Evolutionary conservation across 805 yeast genomes (phyloP), one percentile per base, ranked within the genome.

Genomic region (Suhomyces vadensis): DNA sequence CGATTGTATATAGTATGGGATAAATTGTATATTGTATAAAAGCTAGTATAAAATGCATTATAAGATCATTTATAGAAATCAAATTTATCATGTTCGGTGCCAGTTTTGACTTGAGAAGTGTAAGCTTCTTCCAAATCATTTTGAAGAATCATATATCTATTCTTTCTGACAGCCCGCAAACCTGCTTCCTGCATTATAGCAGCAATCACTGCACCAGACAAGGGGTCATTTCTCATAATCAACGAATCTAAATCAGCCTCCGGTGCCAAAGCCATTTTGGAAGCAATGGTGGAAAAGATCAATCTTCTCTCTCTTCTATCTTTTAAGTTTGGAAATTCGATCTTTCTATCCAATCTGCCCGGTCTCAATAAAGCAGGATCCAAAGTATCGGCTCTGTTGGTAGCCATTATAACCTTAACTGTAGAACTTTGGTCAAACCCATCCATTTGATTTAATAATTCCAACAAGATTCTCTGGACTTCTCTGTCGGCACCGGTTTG

Each of bases 141-240:
- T 71, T 94, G 98, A 60, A 95, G 75, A 53, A 94, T 95, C 69
- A 94, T 95, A 66, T 95, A 94, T 71, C 99, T 81, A 69, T 94
- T 94, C 74, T 92, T 94, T 74, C 99, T 86, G 37, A 94, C 98
- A 1, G 99, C 99, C 56, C 99, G 82, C 55, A 94, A 78, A 54
- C 99, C 99, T 22, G 99, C 99, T 71, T 95, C 99, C 78, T 94
- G 99, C 99, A 94, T 94, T 55, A 94, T 92, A 13, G 99, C 99
- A 11, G 99, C 98, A 62, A 94, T 94, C 45, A 92, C 80, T 9
- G 96, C 99, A 61, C 99, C 99, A 27, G 97, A 88, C 47, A 95
- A 74, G 31, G 99, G 96, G 64, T 94, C 99, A 63, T 94, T 94
- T 67, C 99, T 85, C 57, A 90, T 81, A 55, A 94, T 92, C 56